phyloP scores from a whole-genome alignment of 2,329 filamentous ascomycete species.

The Aspergillus fructus region DNA sequence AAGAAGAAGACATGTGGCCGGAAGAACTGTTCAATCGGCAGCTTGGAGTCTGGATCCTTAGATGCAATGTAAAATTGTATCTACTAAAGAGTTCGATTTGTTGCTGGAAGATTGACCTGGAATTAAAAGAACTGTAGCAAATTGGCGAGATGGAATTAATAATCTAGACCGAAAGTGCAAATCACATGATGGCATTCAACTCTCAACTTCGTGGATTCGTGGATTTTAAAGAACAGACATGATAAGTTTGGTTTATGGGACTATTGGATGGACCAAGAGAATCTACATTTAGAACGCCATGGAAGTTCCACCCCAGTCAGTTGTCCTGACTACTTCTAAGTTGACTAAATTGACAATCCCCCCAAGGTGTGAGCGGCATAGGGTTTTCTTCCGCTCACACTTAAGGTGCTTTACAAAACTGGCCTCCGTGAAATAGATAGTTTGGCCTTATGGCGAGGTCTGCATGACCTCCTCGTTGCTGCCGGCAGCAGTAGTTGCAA shows the following conservation, averaged over 20 bases:
- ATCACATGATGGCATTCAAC: conserved; percentile 6
- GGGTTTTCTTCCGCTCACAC: conserved; percentile 19
- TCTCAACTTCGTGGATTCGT: neutral
- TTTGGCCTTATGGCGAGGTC: conserved; percentile 46
- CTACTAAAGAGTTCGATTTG: neutral
- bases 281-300: conserved; percentile 41
- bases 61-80: neutral
- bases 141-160: neutral
- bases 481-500: conserved; percentile 82
- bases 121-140: neutral
- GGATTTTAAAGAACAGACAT: neutral
- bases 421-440: conserved; percentile 5
- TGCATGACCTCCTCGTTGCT: conserved; percentile 55
- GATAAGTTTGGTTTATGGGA: conserved; percentile 19
- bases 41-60: neutral
- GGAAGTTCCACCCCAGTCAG: conserved; percentile 34
- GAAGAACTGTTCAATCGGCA: neutral
- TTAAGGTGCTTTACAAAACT: conserved; percentile 13
- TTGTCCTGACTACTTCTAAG: conserved; percentile 39
- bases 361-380: conserved; percentile 21
- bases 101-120: no score
- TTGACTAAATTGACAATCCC: conserved; percentile 29
- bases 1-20: conserved; percentile 27
- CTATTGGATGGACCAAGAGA: conserved; percentile 28
- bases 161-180: neutral